These are phyloP conservation scores for Thermomyces lanuginosus DNA, from an alignment of 2,329 filamentous ascomycete species.

Conservation along the genomic window DNA sequence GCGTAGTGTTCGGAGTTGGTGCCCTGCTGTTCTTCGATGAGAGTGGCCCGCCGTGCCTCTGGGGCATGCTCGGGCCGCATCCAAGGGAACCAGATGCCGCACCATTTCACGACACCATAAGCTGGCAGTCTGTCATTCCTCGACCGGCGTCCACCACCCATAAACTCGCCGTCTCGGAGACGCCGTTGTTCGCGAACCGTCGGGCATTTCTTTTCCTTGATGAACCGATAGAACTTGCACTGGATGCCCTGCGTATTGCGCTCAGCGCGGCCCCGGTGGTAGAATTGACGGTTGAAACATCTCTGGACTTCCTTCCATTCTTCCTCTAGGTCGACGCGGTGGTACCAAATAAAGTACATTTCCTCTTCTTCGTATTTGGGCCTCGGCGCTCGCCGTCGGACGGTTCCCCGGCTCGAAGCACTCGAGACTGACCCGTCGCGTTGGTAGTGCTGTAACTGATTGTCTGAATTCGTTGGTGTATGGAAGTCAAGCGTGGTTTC, in stretches of 20 bases:
- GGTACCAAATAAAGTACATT: constrained; percentile 35
- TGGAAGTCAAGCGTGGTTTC: no score
- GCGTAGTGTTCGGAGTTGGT: no score
- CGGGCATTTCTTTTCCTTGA: constrained; percentile 29
- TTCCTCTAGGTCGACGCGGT: constrained; percentile 30
- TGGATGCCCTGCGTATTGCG: constrained; percentile 29
- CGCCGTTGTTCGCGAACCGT: constrained; percentile 28
- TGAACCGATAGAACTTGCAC: constrained; percentile 36
- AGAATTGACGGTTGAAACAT: constrained; percentile 29
- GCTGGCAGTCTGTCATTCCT: constrained; percentile 15
- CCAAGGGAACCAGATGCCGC: constrained; percentile 27
- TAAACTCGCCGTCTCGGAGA: constrained; percentile 24
- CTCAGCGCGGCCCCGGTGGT: constrained; percentile 19
- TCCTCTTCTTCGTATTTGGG: constrained; percentile 33
- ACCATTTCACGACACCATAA: constrained; percentile 27
- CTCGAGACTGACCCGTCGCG: constrained; percentile 28
- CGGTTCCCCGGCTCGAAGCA: constrained; percentile 19
- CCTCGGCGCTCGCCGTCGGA: constrained; percentile 26
- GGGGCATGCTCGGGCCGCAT: constrained; percentile 21
- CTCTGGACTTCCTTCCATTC: constrained; percentile 32
- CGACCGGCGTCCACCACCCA: constrained; percentile 16
- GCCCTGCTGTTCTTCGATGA: no score
- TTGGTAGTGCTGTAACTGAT: constrained; percentile 23
- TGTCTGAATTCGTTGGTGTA: no score
- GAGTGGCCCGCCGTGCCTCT: constrained; percentile 9